These are phyloP conservation scores for Choiromyces venosus DNA, from an alignment of 495 filamentous ascomycete species.

Conservation along the genomic window DNA sequence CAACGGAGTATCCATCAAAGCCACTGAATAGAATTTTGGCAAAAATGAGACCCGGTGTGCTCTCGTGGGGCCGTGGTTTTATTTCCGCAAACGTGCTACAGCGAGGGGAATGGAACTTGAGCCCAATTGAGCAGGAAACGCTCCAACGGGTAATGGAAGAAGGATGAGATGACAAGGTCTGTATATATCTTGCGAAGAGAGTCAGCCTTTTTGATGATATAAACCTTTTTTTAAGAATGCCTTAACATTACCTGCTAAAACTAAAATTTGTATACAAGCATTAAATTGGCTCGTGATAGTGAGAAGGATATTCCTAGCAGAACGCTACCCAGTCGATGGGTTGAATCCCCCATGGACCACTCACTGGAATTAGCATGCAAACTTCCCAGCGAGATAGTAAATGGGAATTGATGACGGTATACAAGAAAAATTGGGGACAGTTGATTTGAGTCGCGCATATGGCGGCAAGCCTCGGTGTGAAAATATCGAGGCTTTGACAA, in stretches of 20 bases:
- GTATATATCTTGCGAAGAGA: not conserved
- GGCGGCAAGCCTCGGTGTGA: not conserved
- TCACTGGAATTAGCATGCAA: not conserved
- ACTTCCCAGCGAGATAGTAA: not conserved
- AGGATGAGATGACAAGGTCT: not conserved
- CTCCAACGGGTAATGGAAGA: not conserved
- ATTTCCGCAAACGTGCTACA: not conserved
- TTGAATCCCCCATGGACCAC: not conserved
- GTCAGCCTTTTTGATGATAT: not conserved
- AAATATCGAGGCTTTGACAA: not conserved
- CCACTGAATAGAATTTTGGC: not conserved
- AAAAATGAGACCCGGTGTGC: not conserved
- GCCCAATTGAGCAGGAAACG: not conserved
- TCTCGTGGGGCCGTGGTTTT: not conserved
- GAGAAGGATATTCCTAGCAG: not conserved
- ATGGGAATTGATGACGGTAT: not conserved
- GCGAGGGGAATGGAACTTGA: not conserved
- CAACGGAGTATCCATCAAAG: not conserved
- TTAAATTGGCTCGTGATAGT: not conserved
- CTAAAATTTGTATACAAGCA: not conserved
- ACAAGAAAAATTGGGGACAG: not conserved
- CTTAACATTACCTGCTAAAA: not conserved
- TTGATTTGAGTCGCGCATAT: not conserved
- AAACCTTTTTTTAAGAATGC: not conserved
- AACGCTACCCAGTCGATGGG: not conserved